Conservation (phyloP, 2,329 filamentous ascomycete genomes). For the Monilinia laxa region DNA sequence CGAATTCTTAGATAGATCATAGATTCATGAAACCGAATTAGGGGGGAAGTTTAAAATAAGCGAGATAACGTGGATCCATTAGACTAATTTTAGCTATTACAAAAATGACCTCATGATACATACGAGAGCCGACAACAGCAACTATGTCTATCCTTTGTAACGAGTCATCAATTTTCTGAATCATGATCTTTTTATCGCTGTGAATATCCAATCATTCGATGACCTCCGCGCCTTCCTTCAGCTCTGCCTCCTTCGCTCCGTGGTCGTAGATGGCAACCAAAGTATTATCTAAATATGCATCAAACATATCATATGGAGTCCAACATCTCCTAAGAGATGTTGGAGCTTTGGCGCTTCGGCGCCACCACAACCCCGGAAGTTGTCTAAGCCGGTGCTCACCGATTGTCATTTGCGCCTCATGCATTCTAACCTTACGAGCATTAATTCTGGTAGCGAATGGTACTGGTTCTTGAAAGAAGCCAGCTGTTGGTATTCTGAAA, state of each 20-base stretch:
- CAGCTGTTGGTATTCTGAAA: neutral
- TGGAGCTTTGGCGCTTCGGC: neutral
- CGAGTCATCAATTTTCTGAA: neutral
- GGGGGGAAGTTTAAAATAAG: conserved; percentile 3
- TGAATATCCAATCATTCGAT: neutral
- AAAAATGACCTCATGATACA: conserved; percentile 5
- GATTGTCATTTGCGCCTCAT: neutral
- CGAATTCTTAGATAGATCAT: neutral
- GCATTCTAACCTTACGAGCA: conserved; percentile 7
- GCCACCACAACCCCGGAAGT: neutral
- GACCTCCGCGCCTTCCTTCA: neutral
- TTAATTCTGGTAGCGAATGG: neutral
- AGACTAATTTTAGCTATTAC: neutral
- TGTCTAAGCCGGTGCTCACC: neutral
- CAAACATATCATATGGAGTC: conserved; percentile 5
- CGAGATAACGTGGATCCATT: conserved; percentile 15
- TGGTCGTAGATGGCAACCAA: conserved; percentile 7
- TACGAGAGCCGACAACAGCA: neutral
- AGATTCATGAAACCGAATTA: neutral
- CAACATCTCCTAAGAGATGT: conserved; percentile 12
- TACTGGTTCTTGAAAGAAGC: neutral
- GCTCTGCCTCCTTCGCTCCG: neutral
- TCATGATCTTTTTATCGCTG: neutral
- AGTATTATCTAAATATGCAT: conserved; percentile 7
- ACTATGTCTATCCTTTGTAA: neutral